Base-by-base conservation (phyloP, 2,329 filamentous ascomycete genomes). In the Diaporthe sp. region DNA sequence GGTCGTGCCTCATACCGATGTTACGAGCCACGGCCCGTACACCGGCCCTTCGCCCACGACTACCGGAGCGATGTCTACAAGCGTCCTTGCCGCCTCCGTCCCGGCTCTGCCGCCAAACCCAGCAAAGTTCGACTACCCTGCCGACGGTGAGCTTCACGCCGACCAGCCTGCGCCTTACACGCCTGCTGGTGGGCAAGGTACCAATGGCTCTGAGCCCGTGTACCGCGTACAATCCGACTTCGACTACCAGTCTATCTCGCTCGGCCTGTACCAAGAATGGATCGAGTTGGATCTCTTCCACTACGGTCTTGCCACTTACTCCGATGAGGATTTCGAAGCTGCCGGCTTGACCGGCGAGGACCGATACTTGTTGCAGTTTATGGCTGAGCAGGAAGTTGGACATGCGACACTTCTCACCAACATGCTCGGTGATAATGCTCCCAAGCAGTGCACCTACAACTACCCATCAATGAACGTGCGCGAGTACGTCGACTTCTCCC, bases 221-320 rank as follows among this genome's bases (percentile, higher is more conserved):
- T 96, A 96, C 83, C 91, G 93, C 76, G 92, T 94, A 0, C 89
- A 94, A 80, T 94, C 92, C 78, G 95, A 97, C 80, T 97, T 95
- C 81, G 95, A 97, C 83, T 97, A 93, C 82, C 89, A 96, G 82
- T 95, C 94, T 0, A 88, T 97, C 42, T 89, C 92, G 0, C 87
- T 97, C 17, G 94, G 90, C 17, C 86, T 96, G 0, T 96, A 96
- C 81, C 93, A 95, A 80, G 94, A 97, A 84, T 97, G 91, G 90
- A 95, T 96, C 72, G 94, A 97, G 84, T 88, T 97, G 1, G 95
- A 97, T 81, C 88, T 95, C 19, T 97, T 97, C 88, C 92, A 94
- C 83, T 92, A 93, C 81, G 94, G 93, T 19, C 88, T 97, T 4
- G 91, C 90, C 0, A 90, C 87, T 0, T 97, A 94, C 84, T 91